A percentile compares a stretch with the other conserved stretches of the same genome.
These are phyloP conservation scores for Hyaloperonospora brassicae DNA, from an alignment of 352 stramenopile genomes.

Conservation along the genomic window DNA sequence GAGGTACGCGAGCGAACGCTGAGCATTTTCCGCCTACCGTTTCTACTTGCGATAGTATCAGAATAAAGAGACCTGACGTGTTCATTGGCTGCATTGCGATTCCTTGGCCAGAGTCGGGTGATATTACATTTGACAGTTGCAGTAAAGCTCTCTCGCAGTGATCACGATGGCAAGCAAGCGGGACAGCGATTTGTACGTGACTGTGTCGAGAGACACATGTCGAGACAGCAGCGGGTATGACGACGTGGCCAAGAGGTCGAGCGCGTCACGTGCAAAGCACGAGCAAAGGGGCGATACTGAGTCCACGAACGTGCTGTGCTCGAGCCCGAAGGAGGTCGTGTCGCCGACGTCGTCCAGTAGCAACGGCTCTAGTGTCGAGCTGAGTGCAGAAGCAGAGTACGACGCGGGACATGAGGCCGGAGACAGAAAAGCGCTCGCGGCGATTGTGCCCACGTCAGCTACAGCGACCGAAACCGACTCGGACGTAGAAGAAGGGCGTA, in stretches of 20 bases:
- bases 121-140: conserved; percentile 15
- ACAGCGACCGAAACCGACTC: conserved; percentile 30
- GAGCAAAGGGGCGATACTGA: conserved; percentile 15
- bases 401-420: conserved; percentile 6
- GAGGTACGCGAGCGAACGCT: no score
- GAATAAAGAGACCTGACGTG: conserved; percentile 11
- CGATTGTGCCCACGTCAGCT: conserved; percentile 13
- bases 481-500: conserved; percentile 19
- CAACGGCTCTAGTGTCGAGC: conserved; percentile 36
- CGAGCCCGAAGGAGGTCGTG: conserved; percentile 25
- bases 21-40: not conserved
- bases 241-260: conserved; percentile 15
- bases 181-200: conserved; percentile 34
- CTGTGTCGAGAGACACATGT: conserved; percentile 23
- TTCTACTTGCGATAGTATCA: conserved; percentile 10
- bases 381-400: conserved; percentile 6
- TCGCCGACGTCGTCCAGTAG: conserved; percentile 56
- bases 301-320: conserved; percentile 27
- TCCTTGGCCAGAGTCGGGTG: conserved; percentile 4
- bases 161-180: conserved; percentile 15
- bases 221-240: conserved; percentile 16
- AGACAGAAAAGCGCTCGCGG: conserved; percentile 1
- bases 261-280: conserved; percentile 7
- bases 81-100: not conserved
- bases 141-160: not conserved